Evolutionary conservation across 495 filamentous ascomycete species (phyloP).

Genomic region (Podospora comata): DNA sequence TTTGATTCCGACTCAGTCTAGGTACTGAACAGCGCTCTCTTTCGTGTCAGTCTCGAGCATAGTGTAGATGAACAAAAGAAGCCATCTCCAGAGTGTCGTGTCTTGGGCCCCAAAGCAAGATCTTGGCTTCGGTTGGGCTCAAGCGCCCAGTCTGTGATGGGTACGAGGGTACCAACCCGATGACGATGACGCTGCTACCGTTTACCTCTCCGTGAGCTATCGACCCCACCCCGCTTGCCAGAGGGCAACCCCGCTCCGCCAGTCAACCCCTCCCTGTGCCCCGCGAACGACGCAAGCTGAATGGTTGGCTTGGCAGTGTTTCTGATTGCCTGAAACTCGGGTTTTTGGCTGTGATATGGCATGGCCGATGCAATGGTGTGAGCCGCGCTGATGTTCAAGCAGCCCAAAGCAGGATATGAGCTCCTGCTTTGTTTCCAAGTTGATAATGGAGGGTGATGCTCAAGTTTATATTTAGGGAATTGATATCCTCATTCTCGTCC

Average conservation of each 20-base stretch:
- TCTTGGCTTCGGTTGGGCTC: no score
- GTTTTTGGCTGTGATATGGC: neutral
- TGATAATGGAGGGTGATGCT: neutral
- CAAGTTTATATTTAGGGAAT: neutral
- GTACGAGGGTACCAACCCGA: no score
- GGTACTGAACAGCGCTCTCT: no score
- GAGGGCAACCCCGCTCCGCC: conserved; percentile 20
- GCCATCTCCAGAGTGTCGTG: neutral
- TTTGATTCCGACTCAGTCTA: neutral
- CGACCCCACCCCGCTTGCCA: neutral
- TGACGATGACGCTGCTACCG: neutral
- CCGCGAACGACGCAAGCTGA: conserved; percentile 28
- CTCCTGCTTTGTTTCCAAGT: conserved; percentile 5
- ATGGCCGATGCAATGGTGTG: neutral
- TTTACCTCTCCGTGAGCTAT: neutral
- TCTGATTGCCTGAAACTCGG: conserved; percentile 21
- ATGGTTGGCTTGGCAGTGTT: conserved; percentile 24
- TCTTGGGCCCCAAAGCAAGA: neutral
- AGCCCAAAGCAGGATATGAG: neutral
- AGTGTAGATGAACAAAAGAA: no score
- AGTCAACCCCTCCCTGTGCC: conserved; percentile 20
- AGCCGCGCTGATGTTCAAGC: neutral
- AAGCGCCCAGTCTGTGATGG: neutral
- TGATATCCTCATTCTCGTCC: neutral
- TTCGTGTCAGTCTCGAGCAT: neutral